A percentile compares a stretch with the other conserved stretches of the same genome.
phyloP scores from a whole-genome alignment of 768 basidiomycete species.

The Hygrophoropsis aurantiaca region DNA sequence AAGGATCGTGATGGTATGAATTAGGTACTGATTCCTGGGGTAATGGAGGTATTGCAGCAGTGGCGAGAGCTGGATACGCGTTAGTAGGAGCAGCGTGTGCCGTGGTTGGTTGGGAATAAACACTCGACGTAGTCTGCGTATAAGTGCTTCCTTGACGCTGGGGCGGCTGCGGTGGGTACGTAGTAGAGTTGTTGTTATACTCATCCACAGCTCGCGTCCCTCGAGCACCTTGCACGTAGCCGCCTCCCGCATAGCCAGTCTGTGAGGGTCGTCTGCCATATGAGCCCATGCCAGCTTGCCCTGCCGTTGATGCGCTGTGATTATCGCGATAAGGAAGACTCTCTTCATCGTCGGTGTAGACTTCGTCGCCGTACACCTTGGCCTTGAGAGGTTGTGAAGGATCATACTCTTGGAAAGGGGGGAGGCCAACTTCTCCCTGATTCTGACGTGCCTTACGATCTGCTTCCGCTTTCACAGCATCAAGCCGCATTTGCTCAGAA shows the following conservation, averaged over 20 bases:
- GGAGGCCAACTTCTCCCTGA: conserved; percentile 63
- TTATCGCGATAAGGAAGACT: conserved; percentile 32
- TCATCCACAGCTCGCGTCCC: conserved; percentile 77
- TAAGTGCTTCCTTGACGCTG: conserved; percentile 39
- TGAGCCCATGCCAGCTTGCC: conserved; percentile 21
- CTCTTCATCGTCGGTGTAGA: conserved; percentile 54
- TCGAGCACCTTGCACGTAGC: conserved; percentile 62
- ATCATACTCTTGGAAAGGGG: conserved; percentile 71
- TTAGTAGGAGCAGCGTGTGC: conserved; percentile 11
- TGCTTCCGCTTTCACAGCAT: conserved; percentile 83
- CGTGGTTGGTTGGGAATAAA: conserved; percentile 36
- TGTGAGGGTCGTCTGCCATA: conserved; percentile 33
- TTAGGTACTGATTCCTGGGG: conserved; percentile 19
- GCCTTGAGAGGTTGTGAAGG: conserved; percentile 61
- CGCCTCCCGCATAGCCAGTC: conserved; percentile 43
- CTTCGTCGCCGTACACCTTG: conserved; percentile 54
- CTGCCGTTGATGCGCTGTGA: conserved; percentile 20
- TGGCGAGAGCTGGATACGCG: conserved; percentile 25
- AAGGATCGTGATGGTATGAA: conserved; percentile 25
- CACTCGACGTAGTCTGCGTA: conserved; percentile 39
- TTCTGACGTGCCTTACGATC: conserved; percentile 75
- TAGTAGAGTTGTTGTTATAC: conserved; percentile 56
- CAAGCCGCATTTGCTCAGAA: conserved; percentile 70
- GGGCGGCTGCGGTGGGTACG: conserved; percentile 41
- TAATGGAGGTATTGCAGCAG: conserved; percentile 29